Conservation (phyloP, 345 rosid species). For the Limnanthes douglasii region DNA sequence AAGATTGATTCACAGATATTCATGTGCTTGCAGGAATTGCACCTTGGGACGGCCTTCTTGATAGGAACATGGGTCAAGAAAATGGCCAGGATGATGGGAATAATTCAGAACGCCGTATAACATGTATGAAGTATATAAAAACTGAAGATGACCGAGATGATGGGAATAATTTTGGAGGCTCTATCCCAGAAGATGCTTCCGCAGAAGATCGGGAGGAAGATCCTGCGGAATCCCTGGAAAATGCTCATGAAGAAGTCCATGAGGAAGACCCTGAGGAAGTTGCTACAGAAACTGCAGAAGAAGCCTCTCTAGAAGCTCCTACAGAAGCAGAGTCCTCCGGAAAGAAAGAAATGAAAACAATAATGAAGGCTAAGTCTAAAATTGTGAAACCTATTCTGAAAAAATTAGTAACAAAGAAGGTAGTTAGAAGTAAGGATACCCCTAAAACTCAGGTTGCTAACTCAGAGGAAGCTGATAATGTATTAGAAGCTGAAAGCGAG, state of each 20-base stretch:
- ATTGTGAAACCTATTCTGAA: conserved; percentile 6
- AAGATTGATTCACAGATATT: too few relatives aligned
- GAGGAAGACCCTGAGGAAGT: conserved; percentile 3
- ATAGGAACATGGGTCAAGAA: too few relatives aligned
- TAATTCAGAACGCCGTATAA: too few relatives aligned
- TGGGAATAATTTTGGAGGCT: too few relatives aligned
- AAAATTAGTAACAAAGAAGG: conserved; percentile 5
- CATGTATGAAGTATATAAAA: too few relatives aligned
- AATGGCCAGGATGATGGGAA: too few relatives aligned
- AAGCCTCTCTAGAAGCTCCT: conserved; percentile 2
- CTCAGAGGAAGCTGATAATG: background rate
- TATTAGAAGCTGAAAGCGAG: background rate
- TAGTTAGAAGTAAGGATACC: conserved; percentile 5
- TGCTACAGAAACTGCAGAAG: conserved; percentile 1
- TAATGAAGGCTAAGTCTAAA: conserved; percentile 3
- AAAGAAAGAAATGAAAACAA: background rate
- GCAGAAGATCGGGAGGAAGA: conserved; percentile 4
- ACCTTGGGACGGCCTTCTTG: too few relatives aligned
- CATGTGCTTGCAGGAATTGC: too few relatives aligned
- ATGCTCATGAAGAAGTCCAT: conserved; percentile 1
- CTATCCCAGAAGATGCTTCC: background rate
- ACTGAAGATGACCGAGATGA: too few relatives aligned
- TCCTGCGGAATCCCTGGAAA: background rate
- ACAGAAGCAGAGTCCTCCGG: conserved; percentile 10
- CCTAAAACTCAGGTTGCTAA: conserved; percentile 4